A percentile compares a stretch with the other conserved stretches of the same genome.
These are phyloP conservation scores for Tolypocladium ophioglossoides DNA, from an alignment of 2,329 filamentous ascomycete species.

Conservation along the genomic window DNA sequence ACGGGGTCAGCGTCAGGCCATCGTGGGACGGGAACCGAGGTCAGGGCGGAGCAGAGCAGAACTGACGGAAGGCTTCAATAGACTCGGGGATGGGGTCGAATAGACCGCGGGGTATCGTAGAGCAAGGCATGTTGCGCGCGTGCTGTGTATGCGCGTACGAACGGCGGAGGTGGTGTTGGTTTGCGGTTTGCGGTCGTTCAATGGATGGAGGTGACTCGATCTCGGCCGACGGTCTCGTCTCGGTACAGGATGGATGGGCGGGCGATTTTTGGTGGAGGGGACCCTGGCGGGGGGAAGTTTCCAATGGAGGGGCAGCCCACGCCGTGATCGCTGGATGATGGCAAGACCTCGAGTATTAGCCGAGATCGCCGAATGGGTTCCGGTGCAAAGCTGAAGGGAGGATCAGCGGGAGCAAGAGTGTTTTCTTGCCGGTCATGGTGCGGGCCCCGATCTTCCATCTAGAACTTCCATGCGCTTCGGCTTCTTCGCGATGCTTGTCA, in stretches of 20 bases:
- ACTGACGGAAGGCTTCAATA: slow-evolving; percentile 53
- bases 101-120: slow-evolving; percentile 37
- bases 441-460: neutral
- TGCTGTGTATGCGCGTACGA: neutral
- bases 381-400: neutral
- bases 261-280: too few species aligned
- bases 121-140: slow-evolving; percentile 32
- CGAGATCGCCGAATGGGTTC: neutral
- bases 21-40: neutral
- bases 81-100: slow-evolving; percentile 58
- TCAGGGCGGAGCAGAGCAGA: neutral
- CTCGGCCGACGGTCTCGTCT: neutral
- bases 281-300: neutral
- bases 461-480: neutral
- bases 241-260: too few species aligned
- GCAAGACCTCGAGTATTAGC: neutral
- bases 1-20: slow-evolving; percentile 1
- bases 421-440: neutral
- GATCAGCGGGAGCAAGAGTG: neutral
- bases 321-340: neutral
- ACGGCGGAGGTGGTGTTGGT: neutral
- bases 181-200: neutral
- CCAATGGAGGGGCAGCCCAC: neutral
- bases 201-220: neutral
- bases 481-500: neutral